Conservation (phyloP, 169 alveolate species). For the Cryptosporidium canis region DNA sequence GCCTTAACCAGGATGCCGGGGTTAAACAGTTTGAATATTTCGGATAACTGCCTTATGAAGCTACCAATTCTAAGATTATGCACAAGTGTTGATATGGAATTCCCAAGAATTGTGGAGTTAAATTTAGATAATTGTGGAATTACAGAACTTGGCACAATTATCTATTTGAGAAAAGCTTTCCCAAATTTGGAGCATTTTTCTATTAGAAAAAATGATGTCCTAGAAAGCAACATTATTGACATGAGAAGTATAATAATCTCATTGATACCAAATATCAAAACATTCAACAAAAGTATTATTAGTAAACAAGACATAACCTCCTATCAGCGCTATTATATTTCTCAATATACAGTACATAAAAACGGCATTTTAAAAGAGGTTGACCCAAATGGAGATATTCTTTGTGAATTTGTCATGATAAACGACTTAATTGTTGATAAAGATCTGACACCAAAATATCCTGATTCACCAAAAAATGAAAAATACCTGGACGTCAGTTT, state of each 20-base stretch:
- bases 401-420: background rate
- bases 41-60: background rate
- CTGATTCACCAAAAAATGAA: background rate
- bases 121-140: constrained; percentile 30
- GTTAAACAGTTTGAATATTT: constrained; percentile 14
- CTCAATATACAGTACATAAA: constrained; percentile 9
- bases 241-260: constrained; percentile 48
- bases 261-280: constrained; percentile 14
- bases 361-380: background rate
- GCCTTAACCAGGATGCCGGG: background rate
- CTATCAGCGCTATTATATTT: constrained; percentile 56
- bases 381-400: constrained; percentile 44
- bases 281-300: constrained; percentile 37
- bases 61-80: background rate
- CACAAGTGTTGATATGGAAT: background rate
- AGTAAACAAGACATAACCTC: constrained; percentile 26
- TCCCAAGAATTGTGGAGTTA: background rate
- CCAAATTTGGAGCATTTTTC: constrained; percentile 50
- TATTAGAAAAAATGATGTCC: background rate
- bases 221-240: background rate
- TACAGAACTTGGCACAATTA: constrained; percentile 1
- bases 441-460: background rate
- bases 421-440: background rate
- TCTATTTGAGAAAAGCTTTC: constrained; percentile 12
- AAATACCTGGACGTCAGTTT: constrained; percentile 23